Conservation (phyloP, 306 rosid genomes). For the Quercus cerris region DNA sequence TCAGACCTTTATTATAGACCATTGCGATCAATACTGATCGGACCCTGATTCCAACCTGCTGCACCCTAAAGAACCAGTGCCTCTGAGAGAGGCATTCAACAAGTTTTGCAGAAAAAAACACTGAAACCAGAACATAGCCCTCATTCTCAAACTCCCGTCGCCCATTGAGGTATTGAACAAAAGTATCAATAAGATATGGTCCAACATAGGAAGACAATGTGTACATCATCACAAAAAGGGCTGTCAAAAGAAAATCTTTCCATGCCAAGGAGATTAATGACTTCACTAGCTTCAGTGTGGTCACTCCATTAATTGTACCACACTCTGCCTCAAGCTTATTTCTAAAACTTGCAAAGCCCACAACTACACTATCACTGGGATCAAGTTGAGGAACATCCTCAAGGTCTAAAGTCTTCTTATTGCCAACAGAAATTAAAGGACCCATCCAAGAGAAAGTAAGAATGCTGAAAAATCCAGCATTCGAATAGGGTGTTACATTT, state of each 20-base stretch:
- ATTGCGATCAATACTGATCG: slow-evolving; percentile 34
- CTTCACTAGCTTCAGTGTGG: slow-evolving; percentile 31
- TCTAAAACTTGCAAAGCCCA: slow-evolving; percentile 38
- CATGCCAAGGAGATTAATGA: slow-evolving; percentile 32
- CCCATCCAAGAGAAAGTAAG: slow-evolving; percentile 77
- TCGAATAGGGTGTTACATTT: slow-evolving; percentile 41
- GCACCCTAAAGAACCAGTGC: slow-evolving; percentile 42
- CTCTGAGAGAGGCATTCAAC: slow-evolving; percentile 44
- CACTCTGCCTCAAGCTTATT: slow-evolving; percentile 33
- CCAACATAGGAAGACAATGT: slow-evolving; percentile 46
- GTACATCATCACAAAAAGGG: slow-evolving; percentile 13
- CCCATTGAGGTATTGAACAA: slow-evolving; percentile 52
- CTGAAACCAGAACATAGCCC: slow-evolving; percentile 41
- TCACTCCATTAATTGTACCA: slow-evolving; percentile 20
- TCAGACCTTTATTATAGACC: slow-evolving; percentile 44
- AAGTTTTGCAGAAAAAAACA: slow-evolving; percentile 43
- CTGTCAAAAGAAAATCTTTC: slow-evolving; percentile 39
- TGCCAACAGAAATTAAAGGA: slow-evolving; percentile 56
- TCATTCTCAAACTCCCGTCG: slow-evolving; percentile 26
- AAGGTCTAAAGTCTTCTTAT: slow-evolving; percentile 57
- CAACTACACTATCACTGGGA: slow-evolving; percentile 43
- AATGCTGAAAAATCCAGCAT: slow-evolving; percentile 60
- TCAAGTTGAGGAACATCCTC: slow-evolving; percentile 74
- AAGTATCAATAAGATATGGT: slow-evolving; percentile 45
- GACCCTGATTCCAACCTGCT: slow-evolving; percentile 34